Evolutionary conservation across 108 stramenopile species (phyloP).

Genomic region (Aurantiochytrium sp.): DNA sequence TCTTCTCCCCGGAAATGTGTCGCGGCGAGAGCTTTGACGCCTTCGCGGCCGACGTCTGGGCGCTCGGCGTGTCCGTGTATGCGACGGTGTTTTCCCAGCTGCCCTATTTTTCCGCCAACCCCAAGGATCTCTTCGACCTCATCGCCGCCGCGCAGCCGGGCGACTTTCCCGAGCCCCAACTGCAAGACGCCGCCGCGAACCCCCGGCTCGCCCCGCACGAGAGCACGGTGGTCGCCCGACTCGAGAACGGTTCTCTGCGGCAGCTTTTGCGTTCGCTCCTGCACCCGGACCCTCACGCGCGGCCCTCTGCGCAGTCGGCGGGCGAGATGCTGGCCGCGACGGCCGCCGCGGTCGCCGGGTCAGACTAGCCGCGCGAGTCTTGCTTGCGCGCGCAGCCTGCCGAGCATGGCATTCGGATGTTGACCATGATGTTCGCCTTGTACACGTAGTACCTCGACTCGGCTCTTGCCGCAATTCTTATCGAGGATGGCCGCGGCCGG

Average conservation of each 20-base stretch:
- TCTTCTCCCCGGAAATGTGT: constrained; percentile 5
- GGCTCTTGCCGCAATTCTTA: too few species aligned
- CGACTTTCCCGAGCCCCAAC: not conserved
- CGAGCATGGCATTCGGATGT: too few species aligned
- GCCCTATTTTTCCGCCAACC: not conserved
- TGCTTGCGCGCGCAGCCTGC: too few species aligned
- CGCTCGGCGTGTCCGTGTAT: constrained; percentile 54
- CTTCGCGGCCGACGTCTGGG: constrained; percentile 56
- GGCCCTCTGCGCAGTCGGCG: not conserved
- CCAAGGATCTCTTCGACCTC: not conserved
- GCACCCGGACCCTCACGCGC: not conserved
- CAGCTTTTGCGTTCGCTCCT: not conserved
- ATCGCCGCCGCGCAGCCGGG: not conserved
- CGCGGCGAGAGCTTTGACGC: not conserved
- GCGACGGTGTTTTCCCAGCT: not conserved
- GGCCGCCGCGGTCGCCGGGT: not conserved
- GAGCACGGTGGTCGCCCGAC: not conserved
- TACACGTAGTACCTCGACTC: too few species aligned
- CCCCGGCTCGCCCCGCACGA: not conserved
- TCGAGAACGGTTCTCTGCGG: not conserved
- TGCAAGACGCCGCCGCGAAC: not conserved
- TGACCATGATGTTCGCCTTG: too few species aligned
- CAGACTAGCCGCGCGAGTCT: too few species aligned
- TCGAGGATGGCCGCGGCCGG: too few species aligned
- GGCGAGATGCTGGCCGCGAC: not conserved